These are phyloP conservation scores for Penicillium alfredii DNA, from an alignment of 495 filamentous ascomycete genomes.

Conservation along the genomic window DNA sequence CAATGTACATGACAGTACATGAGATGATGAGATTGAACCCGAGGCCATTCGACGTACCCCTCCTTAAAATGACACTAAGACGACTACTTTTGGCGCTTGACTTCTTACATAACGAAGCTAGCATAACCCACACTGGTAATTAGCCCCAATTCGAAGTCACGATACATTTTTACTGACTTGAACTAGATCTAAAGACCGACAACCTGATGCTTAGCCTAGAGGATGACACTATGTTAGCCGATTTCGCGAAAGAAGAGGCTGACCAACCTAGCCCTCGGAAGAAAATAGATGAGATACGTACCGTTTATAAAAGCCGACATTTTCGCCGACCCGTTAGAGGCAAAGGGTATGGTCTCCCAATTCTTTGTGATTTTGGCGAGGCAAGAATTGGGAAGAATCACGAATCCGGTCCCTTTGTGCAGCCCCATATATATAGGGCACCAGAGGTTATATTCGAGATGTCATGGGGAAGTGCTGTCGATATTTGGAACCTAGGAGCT, in stretches of 20 bases:
- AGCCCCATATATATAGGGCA: constrained; percentile 38
- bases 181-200: constrained; percentile 23
- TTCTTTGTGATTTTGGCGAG: constrained; percentile 31
- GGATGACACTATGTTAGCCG: constrained; percentile 22
- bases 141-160: neutral
- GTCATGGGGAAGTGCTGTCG: constrained; percentile 34
- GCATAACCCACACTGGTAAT: constrained; percentile 42
- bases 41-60: constrained; percentile 18
- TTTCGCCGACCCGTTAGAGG: constrained; percentile 14
- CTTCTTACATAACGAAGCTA: constrained; percentile 36
- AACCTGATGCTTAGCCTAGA: constrained; percentile 28
- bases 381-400: constrained; percentile 23
- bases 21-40: constrained; percentile 26
- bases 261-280: constrained; percentile 24
- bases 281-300: constrained; percentile 15
- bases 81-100: constrained; percentile 36
- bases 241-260: constrained; percentile 22
- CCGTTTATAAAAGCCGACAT: constrained; percentile 20
- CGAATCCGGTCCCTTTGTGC: constrained; percentile 24
- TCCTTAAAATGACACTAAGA: constrained; percentile 27
- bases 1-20: constrained; percentile 32
- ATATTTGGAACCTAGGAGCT: constrained; percentile 41
- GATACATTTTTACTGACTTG: constrained; percentile 5
- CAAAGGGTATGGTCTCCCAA: constrained; percentile 16
- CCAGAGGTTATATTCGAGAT: constrained; percentile 40